These are phyloP conservation scores for Ophiostoma piceae DNA, from an alignment of 2,329 filamentous ascomycete species.

Conservation along the genomic window DNA sequence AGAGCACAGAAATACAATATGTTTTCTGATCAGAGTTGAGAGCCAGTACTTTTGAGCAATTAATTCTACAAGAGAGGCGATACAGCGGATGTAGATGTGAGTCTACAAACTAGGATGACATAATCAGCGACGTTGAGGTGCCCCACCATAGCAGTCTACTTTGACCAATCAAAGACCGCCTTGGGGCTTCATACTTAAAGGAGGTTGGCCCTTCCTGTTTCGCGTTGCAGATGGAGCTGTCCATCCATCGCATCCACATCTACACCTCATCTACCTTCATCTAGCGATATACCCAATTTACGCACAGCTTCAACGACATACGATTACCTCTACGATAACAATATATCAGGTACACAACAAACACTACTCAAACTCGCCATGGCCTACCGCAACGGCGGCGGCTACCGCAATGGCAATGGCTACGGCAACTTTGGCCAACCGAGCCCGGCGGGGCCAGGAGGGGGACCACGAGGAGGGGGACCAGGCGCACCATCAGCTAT, in stretches of 20 bases:
- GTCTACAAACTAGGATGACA: neutral
- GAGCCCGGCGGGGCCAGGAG: conserved; percentile 4
- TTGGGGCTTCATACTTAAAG: neutral
- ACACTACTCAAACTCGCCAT: conserved; percentile 33
- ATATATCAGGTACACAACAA: neutral
- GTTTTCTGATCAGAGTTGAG: too few species aligned
- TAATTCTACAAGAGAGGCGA: too few species aligned
- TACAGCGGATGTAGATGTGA: neutral
- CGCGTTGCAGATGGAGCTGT: conserved; percentile 10
- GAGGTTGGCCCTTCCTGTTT: conserved; percentile 9
- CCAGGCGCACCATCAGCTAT: conserved; percentile 23
- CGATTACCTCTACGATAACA: neutral
- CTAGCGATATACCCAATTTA: neutral
- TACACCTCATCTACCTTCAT: neutral
- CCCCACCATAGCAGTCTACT: neutral
- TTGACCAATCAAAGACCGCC: neutral
- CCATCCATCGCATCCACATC: conserved; percentile 1
- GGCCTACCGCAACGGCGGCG: conserved; percentile 48
- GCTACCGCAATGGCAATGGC: conserved; percentile 42
- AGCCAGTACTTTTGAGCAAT: too few species aligned
- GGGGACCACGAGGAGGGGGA: conserved; percentile 10
- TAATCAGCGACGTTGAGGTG: neutral
- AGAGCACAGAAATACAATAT: too few species aligned
- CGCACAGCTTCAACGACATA: neutral
- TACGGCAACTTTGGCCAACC: conserved; percentile 41